Conservation (phyloP, 2,329 filamentous ascomycete species). For the Penicillium sp. region DNA sequence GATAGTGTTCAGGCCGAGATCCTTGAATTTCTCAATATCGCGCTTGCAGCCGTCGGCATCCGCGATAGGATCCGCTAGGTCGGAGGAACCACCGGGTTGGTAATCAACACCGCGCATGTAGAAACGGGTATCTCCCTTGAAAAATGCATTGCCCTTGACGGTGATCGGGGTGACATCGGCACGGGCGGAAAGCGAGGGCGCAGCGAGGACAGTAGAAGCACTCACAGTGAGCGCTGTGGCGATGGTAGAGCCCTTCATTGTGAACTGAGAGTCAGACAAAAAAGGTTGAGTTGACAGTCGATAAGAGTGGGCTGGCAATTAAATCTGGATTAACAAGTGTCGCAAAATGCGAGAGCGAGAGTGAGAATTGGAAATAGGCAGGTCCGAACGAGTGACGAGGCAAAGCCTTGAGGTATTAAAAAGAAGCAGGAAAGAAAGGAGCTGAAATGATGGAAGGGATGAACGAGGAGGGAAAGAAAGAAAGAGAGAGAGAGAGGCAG, state of each 20-base stretch:
- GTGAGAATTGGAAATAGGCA: constrained; percentile 12
- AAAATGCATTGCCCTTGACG: constrained; percentile 71
- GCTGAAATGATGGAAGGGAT: constrained; percentile 17
- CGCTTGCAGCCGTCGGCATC: constrained; percentile 73
- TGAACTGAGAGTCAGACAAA: constrained; percentile 26
- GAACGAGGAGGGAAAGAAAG: constrained; percentile 8
- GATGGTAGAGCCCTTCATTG: constrained; percentile 60
- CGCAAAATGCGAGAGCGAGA: constrained; percentile 14
- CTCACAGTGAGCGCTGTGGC: constrained; percentile 53
- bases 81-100: constrained; percentile 67
- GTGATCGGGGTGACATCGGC: constrained; percentile 60
- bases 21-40: constrained; percentile 80
- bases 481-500: constrained; percentile 2
- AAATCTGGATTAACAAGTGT: constrained; percentile 10
- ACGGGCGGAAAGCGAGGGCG: constrained; percentile 46
- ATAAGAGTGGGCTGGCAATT: background rate
- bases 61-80: constrained; percentile 74
- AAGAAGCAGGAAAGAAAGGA: constrained; percentile 18
- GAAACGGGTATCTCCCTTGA: constrained; percentile 63
- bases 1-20: constrained; percentile 86
- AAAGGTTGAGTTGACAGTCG: background rate
- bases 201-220: constrained; percentile 53
- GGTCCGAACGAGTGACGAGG: constrained; percentile 27
- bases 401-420: constrained; percentile 11
- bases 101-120: constrained; percentile 64